Conservation (phyloP, 257 asterid species). For the Solanum sparsipilum region DNA sequence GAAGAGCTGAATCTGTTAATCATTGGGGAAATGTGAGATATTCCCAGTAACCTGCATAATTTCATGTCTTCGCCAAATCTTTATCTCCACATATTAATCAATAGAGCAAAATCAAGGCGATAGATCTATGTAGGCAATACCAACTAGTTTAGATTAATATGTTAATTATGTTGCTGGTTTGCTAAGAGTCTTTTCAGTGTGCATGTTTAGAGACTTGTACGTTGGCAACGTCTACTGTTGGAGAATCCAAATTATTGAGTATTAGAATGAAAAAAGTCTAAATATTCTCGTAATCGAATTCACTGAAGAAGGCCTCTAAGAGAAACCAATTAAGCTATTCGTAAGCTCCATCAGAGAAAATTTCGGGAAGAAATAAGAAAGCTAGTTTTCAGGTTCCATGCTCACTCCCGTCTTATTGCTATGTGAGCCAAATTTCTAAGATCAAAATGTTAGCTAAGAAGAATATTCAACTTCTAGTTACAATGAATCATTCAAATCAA, state of each 20-base stretch:
- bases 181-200: neutral
- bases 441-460: neutral
- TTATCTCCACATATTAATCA: neutral
- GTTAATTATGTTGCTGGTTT: neutral
- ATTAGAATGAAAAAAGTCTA: neutral
- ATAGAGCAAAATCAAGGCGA: neutral
- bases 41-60: neutral
- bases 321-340: neutral
- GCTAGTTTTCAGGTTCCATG: neutral
- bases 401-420: neutral
- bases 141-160: neutral
- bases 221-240: neutral
- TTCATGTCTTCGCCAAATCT: neutral
- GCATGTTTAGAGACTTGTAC: neutral
- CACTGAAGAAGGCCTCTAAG: neutral
- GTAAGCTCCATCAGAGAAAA: neutral
- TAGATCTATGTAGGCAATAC: neutral
- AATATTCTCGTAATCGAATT: neutral
- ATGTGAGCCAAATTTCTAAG: neutral
- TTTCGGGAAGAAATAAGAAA: neutral
- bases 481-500: neutral
- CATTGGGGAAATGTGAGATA: neutral
- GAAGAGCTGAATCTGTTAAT: slow-evolving; percentile 8
- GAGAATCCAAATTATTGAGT: neutral
- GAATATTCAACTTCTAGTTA: neutral